These are phyloP conservation scores for Schizochytrium sp. DNA, from an alignment of 108 stramenopile species.

Conservation along the genomic window DNA sequence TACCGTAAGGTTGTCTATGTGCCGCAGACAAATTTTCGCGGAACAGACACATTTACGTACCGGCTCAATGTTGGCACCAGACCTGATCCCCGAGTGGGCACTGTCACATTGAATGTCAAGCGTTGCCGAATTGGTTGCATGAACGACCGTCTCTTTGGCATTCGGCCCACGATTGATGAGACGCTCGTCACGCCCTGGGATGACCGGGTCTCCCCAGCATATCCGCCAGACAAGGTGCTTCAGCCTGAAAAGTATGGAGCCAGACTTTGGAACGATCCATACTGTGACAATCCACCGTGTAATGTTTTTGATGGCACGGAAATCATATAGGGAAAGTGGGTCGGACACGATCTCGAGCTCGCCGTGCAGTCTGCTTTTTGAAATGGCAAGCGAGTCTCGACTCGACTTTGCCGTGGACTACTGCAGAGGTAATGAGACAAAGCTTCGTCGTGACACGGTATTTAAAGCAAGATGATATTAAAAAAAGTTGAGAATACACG, in stretches of 20 bases:
- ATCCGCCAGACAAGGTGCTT: background rate
- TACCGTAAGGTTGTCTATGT: background rate
- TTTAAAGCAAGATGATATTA: no score
- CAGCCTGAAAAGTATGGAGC: background rate
- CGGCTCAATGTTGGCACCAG: background rate
- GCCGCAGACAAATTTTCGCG: background rate
- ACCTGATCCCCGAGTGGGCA: background rate
- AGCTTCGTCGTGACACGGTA: no score
- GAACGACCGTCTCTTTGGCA: background rate
- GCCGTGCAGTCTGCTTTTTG: no score
- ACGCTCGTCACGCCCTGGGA: background rate
- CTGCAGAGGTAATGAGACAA: no score
- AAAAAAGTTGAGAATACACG: no score
- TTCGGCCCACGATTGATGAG: background rate
- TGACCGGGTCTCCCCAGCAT: background rate
- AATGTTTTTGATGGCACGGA: background rate
- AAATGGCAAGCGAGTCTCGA: no score
- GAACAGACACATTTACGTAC: background rate
- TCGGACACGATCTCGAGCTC: no score
- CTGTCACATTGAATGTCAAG: background rate
- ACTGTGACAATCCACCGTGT: background rate
- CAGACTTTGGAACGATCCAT: background rate
- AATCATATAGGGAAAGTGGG: background rate
- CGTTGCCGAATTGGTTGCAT: background rate
- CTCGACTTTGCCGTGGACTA: no score